Base-by-base conservation (phyloP, 1,284 basidiomycete genomes). In the Microbotryum silenes-acaulis region DNA sequence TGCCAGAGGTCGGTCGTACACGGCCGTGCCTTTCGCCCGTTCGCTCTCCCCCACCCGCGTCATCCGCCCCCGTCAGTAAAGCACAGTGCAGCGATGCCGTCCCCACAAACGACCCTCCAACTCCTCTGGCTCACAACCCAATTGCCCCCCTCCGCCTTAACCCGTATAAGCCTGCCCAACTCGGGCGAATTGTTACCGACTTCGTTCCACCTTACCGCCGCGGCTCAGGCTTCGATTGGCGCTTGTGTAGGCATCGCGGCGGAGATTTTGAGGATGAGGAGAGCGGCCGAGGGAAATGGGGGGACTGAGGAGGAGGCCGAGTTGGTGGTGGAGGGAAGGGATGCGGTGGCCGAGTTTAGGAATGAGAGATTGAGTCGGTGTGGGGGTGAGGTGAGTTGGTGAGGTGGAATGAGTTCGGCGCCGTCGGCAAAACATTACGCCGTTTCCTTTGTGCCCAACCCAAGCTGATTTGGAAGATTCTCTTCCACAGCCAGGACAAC, bases 271-370 rank as follows among this genome's bases (percentile, higher is more conserved):
- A 45, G n/a, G 12, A 21, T 61, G n/a, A 29, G 20, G 33, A 21
- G 37, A 42, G 37, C 55, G 1, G 46, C 31, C 9, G 31, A 31
- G 31, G 0, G 31, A 8, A 31, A 31, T 9, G 31, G 8, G 8
- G 31, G 2, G 31, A 7, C 8, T 31, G 31, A 4, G 21, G 29
- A 46, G 29, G 14, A 27, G 4, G 29, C 7, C 6, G n/a, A 18
- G 16, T 8, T 14, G 7, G 82, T 85, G 4, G 82, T 85, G 1
- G 76, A 83, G 63, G 80, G 81, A 18, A 72, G 82, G 46, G 82
- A 85, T 72, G 83, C 83, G 5, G 77, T 78, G 2, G 74, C 85
- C 21, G 80, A 82, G 58, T 84, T 83, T 18, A 31, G 58, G 70
- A 80, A 82, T 82, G 57, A 73, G 82, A 75, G 52, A 10, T 56